A percentile compares a stretch with the other conserved stretches of the same genome.
Conservation (phyloP, 2,329 filamentous ascomycete genomes). For the Cordyceps militaris region DNA sequence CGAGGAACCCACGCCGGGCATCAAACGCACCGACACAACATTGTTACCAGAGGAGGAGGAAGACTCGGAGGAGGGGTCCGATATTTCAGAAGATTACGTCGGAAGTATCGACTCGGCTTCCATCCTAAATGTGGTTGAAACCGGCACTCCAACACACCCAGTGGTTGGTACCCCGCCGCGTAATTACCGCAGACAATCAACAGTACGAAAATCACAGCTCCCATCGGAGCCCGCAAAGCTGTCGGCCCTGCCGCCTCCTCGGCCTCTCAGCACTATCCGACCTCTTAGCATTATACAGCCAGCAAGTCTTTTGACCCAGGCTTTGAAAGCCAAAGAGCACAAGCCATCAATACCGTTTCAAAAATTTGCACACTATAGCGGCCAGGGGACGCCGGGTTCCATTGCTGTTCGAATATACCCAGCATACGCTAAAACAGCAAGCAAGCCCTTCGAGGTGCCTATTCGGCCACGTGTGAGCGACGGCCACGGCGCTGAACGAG, state of each 20-base stretch:
- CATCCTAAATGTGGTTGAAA: conserved; percentile 58
- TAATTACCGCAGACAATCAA: conserved; percentile 54
- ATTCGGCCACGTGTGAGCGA: conserved; percentile 64
- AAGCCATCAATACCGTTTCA: conserved; percentile 67
- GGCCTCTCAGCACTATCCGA: conserved; percentile 56
- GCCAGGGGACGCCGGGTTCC: conserved; percentile 70
- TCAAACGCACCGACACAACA: conserved; percentile 41
- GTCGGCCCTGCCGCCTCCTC: conserved; percentile 62
- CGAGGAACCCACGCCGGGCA: conserved; percentile 31
- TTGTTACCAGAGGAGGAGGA: conserved; percentile 52
- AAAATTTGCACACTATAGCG: conserved; percentile 67
- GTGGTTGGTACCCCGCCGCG: conserved; percentile 59
- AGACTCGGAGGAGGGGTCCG: conserved; percentile 54
- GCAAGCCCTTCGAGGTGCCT: conserved; percentile 62
- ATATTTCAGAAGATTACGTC: conserved; percentile 58
- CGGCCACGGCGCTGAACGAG: conserved; percentile 52
- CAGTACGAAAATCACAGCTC: conserved; percentile 54
- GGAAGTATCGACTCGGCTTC: conserved; percentile 65
- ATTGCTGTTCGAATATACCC: conserved; percentile 72
- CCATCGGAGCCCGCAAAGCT: conserved; percentile 50
- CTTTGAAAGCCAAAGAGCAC: conserved; percentile 63
- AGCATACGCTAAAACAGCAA: conserved; percentile 59
- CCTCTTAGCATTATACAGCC: conserved; percentile 62
- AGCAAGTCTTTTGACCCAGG: conserved; percentile 63
- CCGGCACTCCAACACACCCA: conserved; percentile 47